These are phyloP conservation scores for Cutaneotrichosporon sp. DNA, from an alignment of 1,284 basidiomycete genomes.

Conservation along the genomic window DNA sequence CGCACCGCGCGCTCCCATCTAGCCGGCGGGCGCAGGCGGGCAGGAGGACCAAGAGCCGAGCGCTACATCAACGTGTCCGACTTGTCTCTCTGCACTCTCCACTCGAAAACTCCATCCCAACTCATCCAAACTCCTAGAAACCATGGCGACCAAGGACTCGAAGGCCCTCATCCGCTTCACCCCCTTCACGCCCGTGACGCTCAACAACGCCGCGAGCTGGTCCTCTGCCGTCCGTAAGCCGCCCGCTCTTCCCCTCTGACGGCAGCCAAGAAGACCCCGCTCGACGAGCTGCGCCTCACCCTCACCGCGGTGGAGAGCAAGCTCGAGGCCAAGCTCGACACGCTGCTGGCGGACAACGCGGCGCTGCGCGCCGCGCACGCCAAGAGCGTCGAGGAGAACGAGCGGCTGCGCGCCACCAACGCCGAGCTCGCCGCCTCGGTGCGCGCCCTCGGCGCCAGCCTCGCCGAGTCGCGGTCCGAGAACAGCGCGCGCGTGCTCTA, in stretches of 20 bases:
- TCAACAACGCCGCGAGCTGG: neutral
- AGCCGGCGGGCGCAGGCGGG: too few species aligned
- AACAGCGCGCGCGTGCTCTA: neutral
- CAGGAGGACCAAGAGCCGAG: neutral
- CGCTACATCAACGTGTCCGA: neutral
- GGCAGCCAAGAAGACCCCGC: neutral
- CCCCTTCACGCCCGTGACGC: neutral
- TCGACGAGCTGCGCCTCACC: neutral
- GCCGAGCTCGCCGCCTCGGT: neutral
- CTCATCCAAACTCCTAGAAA: neutral
- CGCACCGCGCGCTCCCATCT: neutral
- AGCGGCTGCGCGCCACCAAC: constrained; percentile 3
- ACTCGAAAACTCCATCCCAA: neutral
- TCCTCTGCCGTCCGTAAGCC: neutral
- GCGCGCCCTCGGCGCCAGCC: neutral
- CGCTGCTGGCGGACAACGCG: neutral
- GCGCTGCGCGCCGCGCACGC: neutral
- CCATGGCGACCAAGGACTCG: constrained; percentile 1
- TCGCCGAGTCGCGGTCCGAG: neutral
- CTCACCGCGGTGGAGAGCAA: neutral
- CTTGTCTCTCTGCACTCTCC: neutral
- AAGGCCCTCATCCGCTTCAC: constrained; percentile 3
- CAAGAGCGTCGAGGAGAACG: neutral
- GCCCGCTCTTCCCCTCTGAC: neutral
- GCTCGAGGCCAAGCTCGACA: neutral